Base-by-base conservation (phyloP, 78 protist species). In the Polysphondylium violaceum region DNA sequence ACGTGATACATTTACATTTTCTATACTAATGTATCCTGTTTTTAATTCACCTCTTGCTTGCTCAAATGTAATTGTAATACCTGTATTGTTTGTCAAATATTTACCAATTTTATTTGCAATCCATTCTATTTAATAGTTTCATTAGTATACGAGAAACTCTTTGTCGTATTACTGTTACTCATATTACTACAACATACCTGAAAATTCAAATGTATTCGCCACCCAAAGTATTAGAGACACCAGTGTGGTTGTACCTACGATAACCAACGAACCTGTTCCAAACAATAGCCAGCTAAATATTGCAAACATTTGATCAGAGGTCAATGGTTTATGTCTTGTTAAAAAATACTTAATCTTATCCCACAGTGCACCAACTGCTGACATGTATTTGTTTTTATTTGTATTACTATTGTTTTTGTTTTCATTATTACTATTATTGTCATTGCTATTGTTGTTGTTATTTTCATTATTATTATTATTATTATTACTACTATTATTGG, bases 251-350 rank as follows among this genome's bases (percentile, higher is more conserved):
- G 91, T 83, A 43, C 91, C 79, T 19, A 83, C 33, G 19, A 83
- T 56, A 16, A 59, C 68, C 2, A 83, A 40, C 6, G 79, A n/a
- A n/a, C 79, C 91, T 23, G 91, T 83, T n/a, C 91, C 91, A 83
- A 83, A 69, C 3, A 74, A 29, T 3, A 74, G 41, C 91, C 91
- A 83, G 69, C 91, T 83, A 31, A 83, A 41, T 1, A 83, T 33
- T 27, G 79, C 79, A 56, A 83, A 68, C 23, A 61, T 67, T 36
- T 83, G 91, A 83, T 83, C 91, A 2, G 79, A 71, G 2, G 91
- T 83, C 29, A 83, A 44, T 1, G 91, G 91, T 69, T 69, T 83
- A 69, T 71, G 68, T 83, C 91, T 83, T 3, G 91, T 83, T n/a
- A 83, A 58, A 25, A 83, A 25, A 36, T 68, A 83, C 44, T 69